Evolutionary conservation across 2,329 filamentous ascomycete species (phyloP).

Genomic region (Colletotrichum costaricense): DNA sequence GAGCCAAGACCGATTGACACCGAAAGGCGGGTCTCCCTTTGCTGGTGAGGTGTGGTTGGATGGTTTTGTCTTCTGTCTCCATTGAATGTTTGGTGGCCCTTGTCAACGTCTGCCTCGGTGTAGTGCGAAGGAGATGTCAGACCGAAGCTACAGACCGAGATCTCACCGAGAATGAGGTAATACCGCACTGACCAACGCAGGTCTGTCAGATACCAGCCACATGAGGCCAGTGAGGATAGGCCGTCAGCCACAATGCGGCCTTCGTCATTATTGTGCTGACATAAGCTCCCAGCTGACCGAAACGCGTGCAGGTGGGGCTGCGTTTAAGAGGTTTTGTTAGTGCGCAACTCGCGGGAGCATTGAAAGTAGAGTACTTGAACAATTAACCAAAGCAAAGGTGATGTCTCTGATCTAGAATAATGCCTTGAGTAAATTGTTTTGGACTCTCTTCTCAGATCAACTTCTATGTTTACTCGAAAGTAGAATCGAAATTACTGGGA

Average conservation of each 20-base stretch:
- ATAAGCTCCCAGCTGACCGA: no score
- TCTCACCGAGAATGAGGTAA: background rate
- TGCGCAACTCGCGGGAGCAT: background rate
- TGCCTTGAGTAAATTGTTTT: background rate
- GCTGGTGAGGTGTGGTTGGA: background rate
- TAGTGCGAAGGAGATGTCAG: background rate
- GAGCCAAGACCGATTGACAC: slow-evolving; percentile 15
- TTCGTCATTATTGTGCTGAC: no score
- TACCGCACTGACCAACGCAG: background rate
- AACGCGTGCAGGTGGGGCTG: background rate
- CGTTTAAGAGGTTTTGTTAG: slow-evolving; percentile 14
- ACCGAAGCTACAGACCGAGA: background rate
- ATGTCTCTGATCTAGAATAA: background rate
- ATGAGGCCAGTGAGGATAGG: rapidly evolving
- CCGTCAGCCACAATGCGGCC: no score
- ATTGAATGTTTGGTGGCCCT: background rate
- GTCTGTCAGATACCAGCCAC: background rate
- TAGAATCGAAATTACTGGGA: no score
- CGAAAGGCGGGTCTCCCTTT: background rate
- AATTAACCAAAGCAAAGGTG: background rate
- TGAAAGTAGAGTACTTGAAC: background rate
- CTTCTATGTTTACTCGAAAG: background rate
- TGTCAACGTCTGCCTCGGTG: background rate
- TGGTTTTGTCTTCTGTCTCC: background rate
- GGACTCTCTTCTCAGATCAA: background rate